These are phyloP conservation scores for Euphorbia pulcherrima DNA, from an alignment of 345 rosid genomes.

Conservation along the genomic window DNA sequence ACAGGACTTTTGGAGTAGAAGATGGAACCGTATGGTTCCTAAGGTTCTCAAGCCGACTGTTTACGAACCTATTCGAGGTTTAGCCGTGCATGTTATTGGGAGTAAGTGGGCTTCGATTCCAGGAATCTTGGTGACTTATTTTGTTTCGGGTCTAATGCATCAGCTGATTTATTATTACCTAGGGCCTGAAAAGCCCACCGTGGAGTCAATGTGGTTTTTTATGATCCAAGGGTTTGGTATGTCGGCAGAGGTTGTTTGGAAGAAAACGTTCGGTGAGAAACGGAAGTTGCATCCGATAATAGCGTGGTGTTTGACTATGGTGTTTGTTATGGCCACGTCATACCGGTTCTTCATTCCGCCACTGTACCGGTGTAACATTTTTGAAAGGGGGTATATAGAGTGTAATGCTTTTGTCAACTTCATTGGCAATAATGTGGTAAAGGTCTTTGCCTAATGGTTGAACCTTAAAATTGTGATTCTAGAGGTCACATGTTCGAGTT, in stretches of 20 bases:
- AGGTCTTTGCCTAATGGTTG: too few relatives aligned
- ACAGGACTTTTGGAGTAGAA: slow-evolving; percentile 28
- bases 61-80: slow-evolving; percentile 12
- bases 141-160: slow-evolving; percentile 23
- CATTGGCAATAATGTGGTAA: too few relatives aligned
- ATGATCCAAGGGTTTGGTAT: slow-evolving; percentile 20
- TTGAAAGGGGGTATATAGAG: slow-evolving; percentile 13
- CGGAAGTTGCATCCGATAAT: slow-evolving; percentile 26
- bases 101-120: slow-evolving; percentile 11
- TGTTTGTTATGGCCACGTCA: slow-evolving; percentile 33
- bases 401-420: not conserved
- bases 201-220: slow-evolving; percentile 15
- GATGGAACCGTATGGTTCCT: slow-evolving; percentile 25
- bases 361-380: slow-evolving; percentile 19
- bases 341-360: slow-evolving; percentile 50
- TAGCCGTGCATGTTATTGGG: not conserved
- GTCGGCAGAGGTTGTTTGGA: slow-evolving; percentile 21
- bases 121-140: slow-evolving; percentile 15
- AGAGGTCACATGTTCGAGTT: too few relatives aligned
- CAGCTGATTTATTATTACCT: slow-evolving; percentile 22
- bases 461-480: too few relatives aligned
- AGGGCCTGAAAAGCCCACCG: slow-evolving; percentile 13
- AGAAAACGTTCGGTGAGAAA: slow-evolving; percentile 24
- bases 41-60: slow-evolving; percentile 20
- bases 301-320: slow-evolving; percentile 33